phyloP scores from a whole-genome alignment of 768 basidiomycete species.

The Tulasnella sp. region DNA sequence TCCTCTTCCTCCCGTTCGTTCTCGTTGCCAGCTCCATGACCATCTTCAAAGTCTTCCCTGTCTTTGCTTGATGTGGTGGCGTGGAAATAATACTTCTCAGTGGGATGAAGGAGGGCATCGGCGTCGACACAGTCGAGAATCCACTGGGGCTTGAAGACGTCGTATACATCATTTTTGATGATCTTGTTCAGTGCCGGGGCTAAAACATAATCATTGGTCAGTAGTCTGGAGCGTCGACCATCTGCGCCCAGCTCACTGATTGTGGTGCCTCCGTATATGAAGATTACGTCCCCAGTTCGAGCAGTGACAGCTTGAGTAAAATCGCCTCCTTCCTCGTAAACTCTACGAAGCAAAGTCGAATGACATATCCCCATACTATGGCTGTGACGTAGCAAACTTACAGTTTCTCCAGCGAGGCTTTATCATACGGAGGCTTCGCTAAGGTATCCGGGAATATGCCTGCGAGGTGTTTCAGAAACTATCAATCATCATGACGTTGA shows the following conservation, averaged over 20 bases:
- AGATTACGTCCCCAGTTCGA: slow-evolving; percentile 22
- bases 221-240: not conserved
- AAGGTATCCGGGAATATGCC: slow-evolving; percentile 4
- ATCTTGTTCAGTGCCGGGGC: slow-evolving; percentile 61
- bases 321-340: slow-evolving; percentile 57
- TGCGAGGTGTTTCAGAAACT: not conserved
- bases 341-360: slow-evolving; percentile 30
- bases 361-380: not conserved
- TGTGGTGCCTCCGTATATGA: slow-evolving; percentile 57
- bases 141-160: slow-evolving; percentile 76
- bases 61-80: slow-evolving; percentile 41
- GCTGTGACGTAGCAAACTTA: not conserved
- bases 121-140: slow-evolving; percentile 61
- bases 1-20: not conserved
- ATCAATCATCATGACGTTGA: not conserved
- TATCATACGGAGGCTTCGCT: slow-evolving; percentile 13
- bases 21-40: slow-evolving; percentile 16
- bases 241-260: slow-evolving; percentile 41
- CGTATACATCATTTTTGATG: slow-evolving; percentile 55
- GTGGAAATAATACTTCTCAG: slow-evolving; percentile 76
- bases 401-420: slow-evolving; percentile 17
- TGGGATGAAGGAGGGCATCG: slow-evolving; percentile 45
- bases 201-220: slow-evolving; percentile 22
- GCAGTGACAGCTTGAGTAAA: slow-evolving; percentile 45
- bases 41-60: slow-evolving; percentile 28